Conservation (phyloP, 2,329 filamentous ascomycete genomes). For the Whalleya microplaca region DNA sequence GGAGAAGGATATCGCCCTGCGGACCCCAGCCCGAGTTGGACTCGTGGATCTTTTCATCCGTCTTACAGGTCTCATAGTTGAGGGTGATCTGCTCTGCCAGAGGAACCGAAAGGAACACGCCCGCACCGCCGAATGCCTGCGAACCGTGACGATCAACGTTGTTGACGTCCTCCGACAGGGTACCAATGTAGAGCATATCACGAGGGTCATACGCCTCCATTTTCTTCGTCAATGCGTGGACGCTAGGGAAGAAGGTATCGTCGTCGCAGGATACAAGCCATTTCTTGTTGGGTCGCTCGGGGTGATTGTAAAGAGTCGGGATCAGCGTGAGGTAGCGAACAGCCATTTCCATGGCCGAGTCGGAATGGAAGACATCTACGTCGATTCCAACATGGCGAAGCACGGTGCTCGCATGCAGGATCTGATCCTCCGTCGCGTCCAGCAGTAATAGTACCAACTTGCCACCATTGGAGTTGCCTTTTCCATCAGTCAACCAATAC, state of each 20-base stretch:
- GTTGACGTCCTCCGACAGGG: constrained; percentile 63
- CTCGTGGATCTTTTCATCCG: constrained; percentile 55
- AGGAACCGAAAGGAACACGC: constrained; percentile 62
- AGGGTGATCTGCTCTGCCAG: constrained; percentile 50
- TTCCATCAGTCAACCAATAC: constrained; percentile 62
- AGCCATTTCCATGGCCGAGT: constrained; percentile 59
- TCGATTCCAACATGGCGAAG: constrained; percentile 56
- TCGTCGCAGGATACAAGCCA: constrained; percentile 68
- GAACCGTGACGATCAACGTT: constrained; percentile 64
- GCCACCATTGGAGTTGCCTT: constrained; percentile 58
- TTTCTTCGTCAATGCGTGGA: constrained; percentile 55
- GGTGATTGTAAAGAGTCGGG: constrained; percentile 57
- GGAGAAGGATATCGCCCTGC: constrained; percentile 63
- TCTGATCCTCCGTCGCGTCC: constrained; percentile 55
- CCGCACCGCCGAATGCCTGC: constrained; percentile 66
- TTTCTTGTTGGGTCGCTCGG: constrained; percentile 51
- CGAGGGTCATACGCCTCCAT: constrained; percentile 56
- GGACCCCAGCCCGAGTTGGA: constrained; percentile 62
- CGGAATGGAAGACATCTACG: constrained; percentile 59
- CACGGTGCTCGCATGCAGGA: constrained; percentile 51
- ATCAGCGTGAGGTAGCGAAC: constrained; percentile 61
- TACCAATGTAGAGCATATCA: constrained; percentile 61
- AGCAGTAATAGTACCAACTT: constrained; percentile 59
- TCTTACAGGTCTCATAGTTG: constrained; percentile 51
- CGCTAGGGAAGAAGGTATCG: constrained; percentile 67